Percentiles rank a stretch among this genome's conserved stretches.
Evolutionary conservation across 2,329 filamentous ascomycete species (phyloP).

Genomic region (Penicillium sp.): DNA sequence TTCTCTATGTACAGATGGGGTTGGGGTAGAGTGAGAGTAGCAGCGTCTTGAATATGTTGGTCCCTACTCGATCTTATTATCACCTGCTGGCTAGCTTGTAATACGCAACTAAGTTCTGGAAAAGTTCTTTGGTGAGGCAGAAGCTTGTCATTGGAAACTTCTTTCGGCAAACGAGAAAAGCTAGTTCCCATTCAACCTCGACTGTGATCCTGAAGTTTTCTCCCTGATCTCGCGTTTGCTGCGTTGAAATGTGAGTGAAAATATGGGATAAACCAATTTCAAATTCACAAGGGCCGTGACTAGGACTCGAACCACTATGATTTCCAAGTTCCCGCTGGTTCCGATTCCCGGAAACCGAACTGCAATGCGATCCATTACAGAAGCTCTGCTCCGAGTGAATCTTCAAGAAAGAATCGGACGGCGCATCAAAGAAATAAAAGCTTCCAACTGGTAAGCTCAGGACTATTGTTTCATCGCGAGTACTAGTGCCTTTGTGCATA

Average conservation of each 20-base stretch:
- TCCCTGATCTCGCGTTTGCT: neutral
- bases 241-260: too few species aligned
- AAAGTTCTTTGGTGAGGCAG: neutral
- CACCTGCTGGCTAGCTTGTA: neutral
- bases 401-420: too few species aligned
- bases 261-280: too few species aligned
- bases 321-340: neutral
- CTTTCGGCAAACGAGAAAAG: neutral
- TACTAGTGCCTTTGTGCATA: neutral
- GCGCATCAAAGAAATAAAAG: neutral
- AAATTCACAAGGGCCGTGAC: neutral
- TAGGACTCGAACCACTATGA: neutral
- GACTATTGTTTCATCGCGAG: neutral
- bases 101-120: neutral
- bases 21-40: neutral
- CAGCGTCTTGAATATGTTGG: neutral
- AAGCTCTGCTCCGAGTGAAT: too few species aligned
- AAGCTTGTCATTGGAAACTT: neutral
- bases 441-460: neutral
- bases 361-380: neutral
- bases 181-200: neutral
- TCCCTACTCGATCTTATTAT: neutral
- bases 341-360: neutral
- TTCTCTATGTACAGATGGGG: conserved; percentile 18
- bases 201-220: neutral